Conservation (phyloP, 139 green algal genomes). For the Coelastrella sp. region DNA sequence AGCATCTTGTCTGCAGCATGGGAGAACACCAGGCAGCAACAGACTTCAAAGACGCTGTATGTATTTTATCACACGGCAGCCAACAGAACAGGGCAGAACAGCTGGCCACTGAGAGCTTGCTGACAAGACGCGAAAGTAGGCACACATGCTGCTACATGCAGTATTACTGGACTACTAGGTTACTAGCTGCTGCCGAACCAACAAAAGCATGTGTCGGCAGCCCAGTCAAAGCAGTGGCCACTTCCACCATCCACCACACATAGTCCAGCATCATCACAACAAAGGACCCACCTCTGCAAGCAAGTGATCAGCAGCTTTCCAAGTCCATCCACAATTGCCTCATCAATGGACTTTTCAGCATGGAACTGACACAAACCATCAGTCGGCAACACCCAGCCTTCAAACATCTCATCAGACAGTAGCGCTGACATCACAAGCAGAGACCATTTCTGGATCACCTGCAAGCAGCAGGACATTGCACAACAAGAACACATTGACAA, state of each 20-base stretch:
- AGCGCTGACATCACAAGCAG: constrained; percentile 9
- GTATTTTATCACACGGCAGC: no score
- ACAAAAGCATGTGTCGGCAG: no score
- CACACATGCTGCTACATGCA: no score
- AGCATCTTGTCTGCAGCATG: background rate
- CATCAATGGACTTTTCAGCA: background rate
- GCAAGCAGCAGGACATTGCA: background rate
- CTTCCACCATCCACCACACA: no score
- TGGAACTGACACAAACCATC: background rate
- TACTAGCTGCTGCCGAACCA: no score
- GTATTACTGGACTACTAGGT: no score
- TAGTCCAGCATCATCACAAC: no score
- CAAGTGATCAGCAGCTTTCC: background rate
- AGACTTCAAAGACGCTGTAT: no score
- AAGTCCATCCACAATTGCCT: background rate
- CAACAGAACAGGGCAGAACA: no score
- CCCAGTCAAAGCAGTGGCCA: no score
- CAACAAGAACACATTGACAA: background rate
- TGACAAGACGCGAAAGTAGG: no score
- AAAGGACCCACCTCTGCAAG: background rate
- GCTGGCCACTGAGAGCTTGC: no score
- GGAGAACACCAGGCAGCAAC: background rate
- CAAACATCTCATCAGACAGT: constrained; percentile 11
- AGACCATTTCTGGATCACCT: constrained; percentile 39
- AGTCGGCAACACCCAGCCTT: background rate